phyloP scores from a whole-genome alignment of 805 yeast species.

The Candida lessepsii region DNA sequence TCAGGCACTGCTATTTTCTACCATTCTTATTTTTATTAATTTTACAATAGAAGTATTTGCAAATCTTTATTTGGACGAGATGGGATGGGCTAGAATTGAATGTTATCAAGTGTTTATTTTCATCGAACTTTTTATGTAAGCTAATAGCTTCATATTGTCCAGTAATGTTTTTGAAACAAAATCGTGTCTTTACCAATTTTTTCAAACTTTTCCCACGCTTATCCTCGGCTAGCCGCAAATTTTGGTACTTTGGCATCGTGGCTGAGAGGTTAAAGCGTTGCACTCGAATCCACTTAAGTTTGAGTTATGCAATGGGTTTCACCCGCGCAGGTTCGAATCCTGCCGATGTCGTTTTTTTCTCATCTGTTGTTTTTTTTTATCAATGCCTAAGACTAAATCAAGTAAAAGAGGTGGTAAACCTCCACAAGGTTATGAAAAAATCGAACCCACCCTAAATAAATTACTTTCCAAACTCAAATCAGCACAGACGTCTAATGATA shows the following conservation, averaged over 20 bases:
- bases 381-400: conserved; percentile 47
- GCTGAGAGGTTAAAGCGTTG: conserved; percentile 46
- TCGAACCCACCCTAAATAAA: conserved; percentile 63
- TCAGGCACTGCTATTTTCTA: too few species aligned
- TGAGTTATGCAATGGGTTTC: conserved; percentile 36
- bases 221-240: neutral
- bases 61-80: too few species aligned
- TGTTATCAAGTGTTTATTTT: too few species aligned
- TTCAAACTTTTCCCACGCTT: neutral
- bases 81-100: too few species aligned
- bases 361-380: neutral
- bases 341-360: conserved; percentile 38
- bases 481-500: conserved; percentile 44
- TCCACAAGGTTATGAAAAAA: conserved; percentile 72
- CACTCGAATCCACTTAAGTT: conserved; percentile 29
- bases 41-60: too few species aligned
- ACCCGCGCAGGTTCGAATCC: conserved; percentile 49
- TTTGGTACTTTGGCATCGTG: conserved; percentile 23
- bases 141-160: too few species aligned
- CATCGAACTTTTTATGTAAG: too few species aligned
- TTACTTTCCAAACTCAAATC: conserved; percentile 59
- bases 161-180: too few species aligned
- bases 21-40: too few species aligned
- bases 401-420: conserved; percentile 49
- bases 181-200: neutral